A percentile compares a stretch with the other conserved stretches of the same genome.
These are phyloP conservation scores for Dendrobium huoshanense DNA, from an alignment of 106 monocot species.

Conservation along the genomic window DNA sequence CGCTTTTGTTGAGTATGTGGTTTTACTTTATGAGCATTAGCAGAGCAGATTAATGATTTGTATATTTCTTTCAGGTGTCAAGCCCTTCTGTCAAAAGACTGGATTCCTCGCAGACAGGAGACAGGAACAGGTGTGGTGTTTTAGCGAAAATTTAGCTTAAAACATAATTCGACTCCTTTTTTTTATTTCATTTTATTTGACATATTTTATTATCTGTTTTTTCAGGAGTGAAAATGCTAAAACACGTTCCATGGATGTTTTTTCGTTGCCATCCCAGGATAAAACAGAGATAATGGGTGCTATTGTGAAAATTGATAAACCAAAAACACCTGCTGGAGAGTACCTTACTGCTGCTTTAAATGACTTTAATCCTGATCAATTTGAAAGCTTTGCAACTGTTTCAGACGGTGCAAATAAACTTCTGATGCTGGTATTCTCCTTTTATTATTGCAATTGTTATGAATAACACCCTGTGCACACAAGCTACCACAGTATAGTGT, in stretches of 20 bases:
- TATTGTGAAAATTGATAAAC: slow-evolving; percentile 75
- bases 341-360: slow-evolving; percentile 85
- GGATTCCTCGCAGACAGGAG: slow-evolving; percentile 22
- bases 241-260: slow-evolving; percentile 23
- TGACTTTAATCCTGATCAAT: slow-evolving; percentile 95
- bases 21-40: background rate
- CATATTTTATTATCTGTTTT: background rate
- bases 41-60: background rate
- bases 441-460: background rate
- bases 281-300: slow-evolving; percentile 55
- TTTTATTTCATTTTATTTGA: background rate
- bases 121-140: slow-evolving; percentile 51
- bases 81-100: slow-evolving; percentile 49
- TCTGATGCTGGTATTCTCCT: slow-evolving; percentile 79
- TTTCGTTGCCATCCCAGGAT: slow-evolving; percentile 32
- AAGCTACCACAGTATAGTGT: background rate
- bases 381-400: slow-evolving; percentile 83
- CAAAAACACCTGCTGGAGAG: slow-evolving; percentile 94
- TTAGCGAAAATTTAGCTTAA: background rate
- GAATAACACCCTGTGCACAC: background rate
- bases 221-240: slow-evolving; percentile 53
- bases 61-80: slow-evolving; percentile 45
- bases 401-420: slow-evolving; percentile 98
- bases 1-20: background rate
- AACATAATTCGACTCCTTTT: background rate